A percentile compares a stretch with the other conserved stretches of the same genome.
phyloP scores from a whole-genome alignment of 2,329 filamentous ascomycete species.

The Penicillium fuscoglaucum region DNA sequence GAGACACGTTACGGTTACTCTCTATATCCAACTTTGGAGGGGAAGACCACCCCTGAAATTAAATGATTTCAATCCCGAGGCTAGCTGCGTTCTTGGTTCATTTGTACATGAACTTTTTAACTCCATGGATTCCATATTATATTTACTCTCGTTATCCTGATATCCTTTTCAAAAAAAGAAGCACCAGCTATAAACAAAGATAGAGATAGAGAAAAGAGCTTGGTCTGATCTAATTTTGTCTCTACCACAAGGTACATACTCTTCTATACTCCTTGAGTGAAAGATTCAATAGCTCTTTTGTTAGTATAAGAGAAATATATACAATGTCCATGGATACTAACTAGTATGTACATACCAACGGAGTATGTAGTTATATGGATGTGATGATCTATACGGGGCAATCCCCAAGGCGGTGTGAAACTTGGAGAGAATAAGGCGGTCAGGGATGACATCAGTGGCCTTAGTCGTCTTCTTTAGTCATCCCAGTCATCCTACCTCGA shows the following conservation, averaged over 20 bases:
- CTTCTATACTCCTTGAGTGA: neutral
- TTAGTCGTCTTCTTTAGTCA: neutral
- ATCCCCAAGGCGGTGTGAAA: neutral
- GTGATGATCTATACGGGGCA: neutral
- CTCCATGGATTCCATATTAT: neutral
- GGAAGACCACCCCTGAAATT: neutral
- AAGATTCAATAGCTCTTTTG: neutral
- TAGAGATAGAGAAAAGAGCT: neutral
- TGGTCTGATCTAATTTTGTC: neutral
- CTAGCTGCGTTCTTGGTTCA: too few species aligned
- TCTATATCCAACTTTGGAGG: neutral
- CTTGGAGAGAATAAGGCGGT: slow-evolving; percentile 1
- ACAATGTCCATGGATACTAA: neutral
- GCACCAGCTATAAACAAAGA: neutral
- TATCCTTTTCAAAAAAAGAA: neutral
- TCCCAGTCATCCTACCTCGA: too few species aligned
- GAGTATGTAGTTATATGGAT: too few species aligned
- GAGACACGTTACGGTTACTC: neutral
- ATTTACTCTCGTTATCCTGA: too few species aligned
- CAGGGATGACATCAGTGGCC: slow-evolving; percentile 6
- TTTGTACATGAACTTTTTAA: neutral
- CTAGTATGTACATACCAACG: too few species aligned
- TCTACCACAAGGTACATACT: neutral
- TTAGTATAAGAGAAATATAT: neutral
- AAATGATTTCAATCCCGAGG: neutral